Base-by-base conservation (phyloP, 306 rosid species). In the Rosa multiflora region DNA sequence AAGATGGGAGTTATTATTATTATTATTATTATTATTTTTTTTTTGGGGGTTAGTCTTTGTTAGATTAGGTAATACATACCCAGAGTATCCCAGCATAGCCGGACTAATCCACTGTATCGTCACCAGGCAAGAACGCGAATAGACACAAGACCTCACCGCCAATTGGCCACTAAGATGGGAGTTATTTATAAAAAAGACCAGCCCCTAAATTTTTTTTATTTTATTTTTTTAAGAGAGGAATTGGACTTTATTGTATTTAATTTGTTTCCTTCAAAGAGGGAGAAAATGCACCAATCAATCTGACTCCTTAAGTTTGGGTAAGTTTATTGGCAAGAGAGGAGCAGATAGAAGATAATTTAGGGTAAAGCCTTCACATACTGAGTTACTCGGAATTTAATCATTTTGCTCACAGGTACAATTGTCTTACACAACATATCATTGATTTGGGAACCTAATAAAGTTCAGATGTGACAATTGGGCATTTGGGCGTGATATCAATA, bases 1-100 rank as follows among this genome's bases (percentile, higher is more conserved):
- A 85, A 80, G 75, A 78, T 67, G 85, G 80, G 80, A 66, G 35
- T 49, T 43, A 40, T 76, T 37, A 26, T 26, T 26, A 26, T 26
- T 26, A 26, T 49, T 43, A 40, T 76, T 37, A 26, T 26, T 26
- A 26, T 26, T 26, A 26, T 29, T 29, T 0, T 29, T 29, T 1
- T 29, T 29, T 29, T 29, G 32, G 32, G 29, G 29, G 0, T 29
- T 29, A 29, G 32, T 29, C 32, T 29, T 23, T 23, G 26, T 23
- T 29, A 29, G 32, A 29, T 29, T 1, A 29, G 32, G 32, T 29
- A 29, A 29, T 2, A 29, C 2, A 29, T 1, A 29, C 2, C 1
- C 32, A 29, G 32, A 1, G 2, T 29, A 29, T 29, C 32, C 32
- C 32, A 29, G 32, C 32, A 29, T 29, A 29, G 2, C 2, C 32